A percentile compares a stretch with the other conserved stretches of the same genome.
These are phyloP conservation scores for Botrytis hyacinthi DNA, from an alignment of 2,329 filamentous ascomycete species.

Conservation along the genomic window DNA sequence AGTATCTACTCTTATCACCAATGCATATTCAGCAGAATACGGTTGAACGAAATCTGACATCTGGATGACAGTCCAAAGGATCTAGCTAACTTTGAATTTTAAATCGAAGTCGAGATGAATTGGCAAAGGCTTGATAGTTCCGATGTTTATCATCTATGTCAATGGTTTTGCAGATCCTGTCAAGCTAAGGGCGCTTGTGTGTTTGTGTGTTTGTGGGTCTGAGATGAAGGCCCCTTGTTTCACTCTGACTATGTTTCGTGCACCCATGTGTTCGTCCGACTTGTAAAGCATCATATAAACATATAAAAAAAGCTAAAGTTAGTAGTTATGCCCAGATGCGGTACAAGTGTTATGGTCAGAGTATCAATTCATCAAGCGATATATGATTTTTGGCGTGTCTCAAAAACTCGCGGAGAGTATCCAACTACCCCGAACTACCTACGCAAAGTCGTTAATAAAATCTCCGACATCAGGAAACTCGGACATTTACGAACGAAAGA, in stretches of 20 bases:
- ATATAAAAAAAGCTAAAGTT: neutral
- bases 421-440: too few relatives aligned
- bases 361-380: neutral
- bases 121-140: neutral
- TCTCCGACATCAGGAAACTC: neutral
- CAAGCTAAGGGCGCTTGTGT: neutral
- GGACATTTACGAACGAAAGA: neutral
- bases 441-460: neutral
- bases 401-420: too few relatives aligned
- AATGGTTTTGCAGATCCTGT: neutral
- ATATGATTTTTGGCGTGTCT: neutral
- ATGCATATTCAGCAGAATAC: neutral
- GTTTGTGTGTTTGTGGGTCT: neutral
- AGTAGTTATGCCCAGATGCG: neutral
- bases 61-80: neutral
- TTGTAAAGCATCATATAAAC: neutral
- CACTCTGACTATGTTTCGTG: neutral
- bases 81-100: neutral
- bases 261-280: neutral
- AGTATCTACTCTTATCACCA: neutral
- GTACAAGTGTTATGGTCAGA: neutral
- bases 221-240: neutral
- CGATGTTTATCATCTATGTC: neutral
- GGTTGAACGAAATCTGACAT: neutral
- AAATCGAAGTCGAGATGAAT: neutral